A percentile compares a stretch with the other conserved stretches of the same genome.
These are phyloP conservation scores for Maudiozyma pseudohumilis DNA, from an alignment of 805 yeast genomes.

Conservation along the genomic window DNA sequence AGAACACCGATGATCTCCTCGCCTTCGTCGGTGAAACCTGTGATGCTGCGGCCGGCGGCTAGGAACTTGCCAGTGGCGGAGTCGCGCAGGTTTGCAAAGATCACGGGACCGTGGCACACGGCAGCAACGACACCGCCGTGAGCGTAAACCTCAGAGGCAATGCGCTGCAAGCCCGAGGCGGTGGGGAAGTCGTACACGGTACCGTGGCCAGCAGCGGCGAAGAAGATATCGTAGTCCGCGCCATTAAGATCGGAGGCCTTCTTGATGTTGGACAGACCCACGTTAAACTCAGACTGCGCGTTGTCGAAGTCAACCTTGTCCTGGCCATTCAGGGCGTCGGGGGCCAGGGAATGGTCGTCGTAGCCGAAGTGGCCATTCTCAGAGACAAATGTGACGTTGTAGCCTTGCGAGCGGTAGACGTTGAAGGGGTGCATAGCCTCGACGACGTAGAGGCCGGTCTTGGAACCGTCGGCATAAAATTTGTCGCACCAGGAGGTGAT, in stretches of 20 bases:
- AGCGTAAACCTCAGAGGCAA: constrained; percentile 39
- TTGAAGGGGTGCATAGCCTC: constrained; percentile 55
- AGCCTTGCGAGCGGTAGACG: constrained; percentile 38
- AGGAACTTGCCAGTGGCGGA: constrained; percentile 34
- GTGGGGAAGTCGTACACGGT: constrained; percentile 47
- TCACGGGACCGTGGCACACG: constrained; percentile 61
- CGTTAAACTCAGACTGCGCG: constrained; percentile 31
- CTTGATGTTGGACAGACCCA: constrained; percentile 33
- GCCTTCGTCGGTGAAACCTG: constrained; percentile 54
- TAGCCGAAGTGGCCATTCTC: constrained; percentile 50
- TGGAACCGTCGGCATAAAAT: constrained; percentile 48
- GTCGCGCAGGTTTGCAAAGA: constrained; percentile 41
- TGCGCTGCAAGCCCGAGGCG: constrained; percentile 36
- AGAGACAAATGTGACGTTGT: constrained; percentile 45
- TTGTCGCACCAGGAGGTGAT: constrained; percentile 34
- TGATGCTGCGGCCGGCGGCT: constrained; percentile 42
- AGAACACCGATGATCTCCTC: constrained; percentile 30
- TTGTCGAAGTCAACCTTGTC: constrained; percentile 36
- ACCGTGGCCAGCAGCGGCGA: constrained; percentile 62
- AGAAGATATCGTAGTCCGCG: constrained; percentile 42
- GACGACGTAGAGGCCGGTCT: constrained; percentile 50
- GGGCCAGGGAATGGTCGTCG: constrained; percentile 44
- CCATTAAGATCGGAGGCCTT: constrained; percentile 41
- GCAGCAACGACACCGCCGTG: constrained; percentile 50
- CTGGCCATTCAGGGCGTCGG: constrained; percentile 35